Base-by-base conservation (phyloP, 1,284 basidiomycete genomes). In the Sanghuangporus baumii region DNA sequence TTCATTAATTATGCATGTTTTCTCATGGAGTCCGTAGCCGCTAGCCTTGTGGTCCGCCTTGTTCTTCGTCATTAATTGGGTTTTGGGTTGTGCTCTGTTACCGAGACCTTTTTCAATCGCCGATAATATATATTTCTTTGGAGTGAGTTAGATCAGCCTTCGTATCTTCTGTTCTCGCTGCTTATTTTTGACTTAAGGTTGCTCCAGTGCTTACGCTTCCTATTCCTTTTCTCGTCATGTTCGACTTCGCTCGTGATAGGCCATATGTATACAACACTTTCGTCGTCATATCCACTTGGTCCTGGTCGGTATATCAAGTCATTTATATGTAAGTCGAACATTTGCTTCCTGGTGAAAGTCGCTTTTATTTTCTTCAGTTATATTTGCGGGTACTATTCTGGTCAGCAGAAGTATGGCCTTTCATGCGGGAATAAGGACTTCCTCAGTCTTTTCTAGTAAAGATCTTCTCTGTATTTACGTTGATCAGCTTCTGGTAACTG, bases 51-150 rank as follows among this genome's bases (percentile, higher is more conserved):
- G 84, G 79, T 85, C 86, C 3, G 77, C 84, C 9, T 65, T 83
- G 5, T 92, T 88, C 77, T 77, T 89, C 57, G 75, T 91, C 62
- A 67, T 85, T 46, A 91, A 88, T 69, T 93, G 91, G 90, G 75
- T 82, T 18, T 77, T 91, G 46, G 83, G 81, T 1, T 75, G 78
- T 38, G 76, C 77, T 7, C 83, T 88, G 65, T 74, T 82, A 18
- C 75, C 81, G 2, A 67, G 68, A 43, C 82, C 86, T 8, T 67
- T 81, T 31, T 72, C 72, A 9, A 68, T 80, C 0, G 70, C 82
- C 20, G 85, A 88, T 70, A 78, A 85, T 66, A 78, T 83, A 36
- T 90, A 86, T 71, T 78, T 84, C 66, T 91, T 83, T 69, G 87
- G 77, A 11, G 82, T 62, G 20, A 58, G 61, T 48, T 14, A n/a